Conservation (phyloP, 1,284 basidiomycete genomes). For the Gyrodon tennesseensis region DNA sequence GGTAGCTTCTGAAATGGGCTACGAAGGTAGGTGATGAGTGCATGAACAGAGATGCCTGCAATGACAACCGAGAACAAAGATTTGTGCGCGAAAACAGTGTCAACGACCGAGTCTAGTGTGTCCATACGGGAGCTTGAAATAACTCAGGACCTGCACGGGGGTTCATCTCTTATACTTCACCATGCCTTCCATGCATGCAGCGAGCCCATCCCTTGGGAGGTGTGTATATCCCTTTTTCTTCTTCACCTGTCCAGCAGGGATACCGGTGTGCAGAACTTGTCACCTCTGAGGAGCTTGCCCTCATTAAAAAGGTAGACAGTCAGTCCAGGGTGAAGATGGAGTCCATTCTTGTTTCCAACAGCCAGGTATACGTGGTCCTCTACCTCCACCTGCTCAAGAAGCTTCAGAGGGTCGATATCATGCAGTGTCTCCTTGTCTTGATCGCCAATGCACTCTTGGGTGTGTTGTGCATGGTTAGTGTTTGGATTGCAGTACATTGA, state of each 20-base stretch:
- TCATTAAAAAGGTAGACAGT: slow-evolving; percentile 88
- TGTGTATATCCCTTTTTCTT: slow-evolving; percentile 40
- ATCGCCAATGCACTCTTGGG: slow-evolving; percentile 89
- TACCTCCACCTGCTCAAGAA: slow-evolving; percentile 94
- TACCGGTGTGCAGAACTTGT: slow-evolving; percentile 95
- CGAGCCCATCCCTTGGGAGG: slow-evolving; percentile 95
- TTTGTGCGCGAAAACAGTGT: no score
- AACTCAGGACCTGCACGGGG: no score
- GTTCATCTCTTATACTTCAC: no score
- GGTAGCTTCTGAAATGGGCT: no score
- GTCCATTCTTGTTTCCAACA: slow-evolving; percentile 74
- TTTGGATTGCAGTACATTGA: not conserved
- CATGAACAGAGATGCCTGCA: no score
- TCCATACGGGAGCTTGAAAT: no score
- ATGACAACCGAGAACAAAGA: no score
- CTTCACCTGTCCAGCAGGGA: slow-evolving; percentile 55
- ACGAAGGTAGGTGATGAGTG: no score
- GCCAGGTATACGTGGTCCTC: slow-evolving; percentile 79
- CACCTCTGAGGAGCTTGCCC: slow-evolving; percentile 83
- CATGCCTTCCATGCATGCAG: no score
- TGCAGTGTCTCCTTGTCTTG: slow-evolving; percentile 90
- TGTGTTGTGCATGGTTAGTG: slow-evolving; percentile 40
- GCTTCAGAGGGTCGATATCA: slow-evolving; percentile 88
- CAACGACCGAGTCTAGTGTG: no score
- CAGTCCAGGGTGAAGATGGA: slow-evolving; percentile 74